A percentile compares a stretch with the other conserved stretches of the same genome.
phyloP scores from a whole-genome alignment of 129 eudicot genomes.

The Chrysanthemum lavandulifolium region DNA sequence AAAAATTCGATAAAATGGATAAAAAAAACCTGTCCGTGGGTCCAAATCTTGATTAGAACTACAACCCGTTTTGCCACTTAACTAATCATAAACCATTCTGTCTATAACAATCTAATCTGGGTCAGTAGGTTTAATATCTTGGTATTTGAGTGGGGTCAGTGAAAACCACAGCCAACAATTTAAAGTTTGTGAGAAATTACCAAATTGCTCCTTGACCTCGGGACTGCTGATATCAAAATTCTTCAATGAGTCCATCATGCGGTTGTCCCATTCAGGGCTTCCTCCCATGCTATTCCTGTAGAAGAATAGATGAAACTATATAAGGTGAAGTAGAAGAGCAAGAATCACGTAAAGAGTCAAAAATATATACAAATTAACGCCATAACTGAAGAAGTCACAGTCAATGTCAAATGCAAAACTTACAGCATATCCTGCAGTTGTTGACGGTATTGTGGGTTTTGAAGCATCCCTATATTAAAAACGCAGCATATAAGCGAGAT shows the following conservation, averaged over 20 bases:
- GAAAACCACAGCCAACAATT: background rate
- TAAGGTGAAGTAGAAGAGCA: background rate
- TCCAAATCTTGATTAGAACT: background rate
- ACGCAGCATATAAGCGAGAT: slow-evolving; percentile 17
- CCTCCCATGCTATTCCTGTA: slow-evolving; percentile 90
- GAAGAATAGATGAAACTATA: background rate
- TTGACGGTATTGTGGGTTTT: slow-evolving; percentile 90
- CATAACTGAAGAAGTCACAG: background rate
- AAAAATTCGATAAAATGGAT: too few relatives aligned
- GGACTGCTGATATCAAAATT: slow-evolving; percentile 89
- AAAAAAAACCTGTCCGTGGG: too few relatives aligned
- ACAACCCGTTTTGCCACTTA: slow-evolving; percentile 6
- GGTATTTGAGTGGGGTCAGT: background rate
- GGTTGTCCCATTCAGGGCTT: slow-evolving; percentile 82
- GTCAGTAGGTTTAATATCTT: background rate
- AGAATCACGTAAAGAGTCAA: background rate
- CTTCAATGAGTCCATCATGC: slow-evolving; percentile 73
- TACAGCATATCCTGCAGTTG: slow-evolving; percentile 97
- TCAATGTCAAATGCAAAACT: slow-evolving; percentile 28
- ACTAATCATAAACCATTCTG: background rate
- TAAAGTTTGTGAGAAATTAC: slow-evolving; percentile 41
- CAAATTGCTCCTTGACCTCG: slow-evolving; percentile 92
- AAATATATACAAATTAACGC: background rate
- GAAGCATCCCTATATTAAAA: slow-evolving; percentile 80
- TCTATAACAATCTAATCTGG: background rate